Evolutionary conservation across 1,139 yeast genomes (phyloP).

Genomic region (Yamadazyma membranifaciens): DNA sequence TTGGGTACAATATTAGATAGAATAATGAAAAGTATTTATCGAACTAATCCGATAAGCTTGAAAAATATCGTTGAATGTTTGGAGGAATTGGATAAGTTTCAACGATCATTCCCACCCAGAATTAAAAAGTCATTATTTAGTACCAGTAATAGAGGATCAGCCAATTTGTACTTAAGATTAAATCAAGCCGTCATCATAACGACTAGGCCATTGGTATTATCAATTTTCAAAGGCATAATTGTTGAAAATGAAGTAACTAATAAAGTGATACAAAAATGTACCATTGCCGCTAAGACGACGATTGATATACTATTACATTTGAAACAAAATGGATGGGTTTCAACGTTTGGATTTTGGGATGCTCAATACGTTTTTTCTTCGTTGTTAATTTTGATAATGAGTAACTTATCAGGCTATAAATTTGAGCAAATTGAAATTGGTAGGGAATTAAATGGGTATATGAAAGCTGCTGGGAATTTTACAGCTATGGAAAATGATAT

Average conservation of each 20-base stretch:
- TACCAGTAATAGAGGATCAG: constrained; percentile 24
- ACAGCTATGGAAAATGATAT: constrained; percentile 24
- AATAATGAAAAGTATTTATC: constrained; percentile 12
- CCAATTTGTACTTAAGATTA: constrained; percentile 44
- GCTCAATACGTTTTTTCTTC: constrained; percentile 56
- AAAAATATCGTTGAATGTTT: constrained; percentile 12
- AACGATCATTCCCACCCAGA: constrained; percentile 9
- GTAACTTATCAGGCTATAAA: constrained; percentile 26
- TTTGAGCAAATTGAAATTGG: constrained; percentile 31
- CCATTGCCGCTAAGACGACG: constrained; percentile 23
- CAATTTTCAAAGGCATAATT: constrained; percentile 33
- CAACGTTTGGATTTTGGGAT: constrained; percentile 53
- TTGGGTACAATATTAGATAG: constrained; percentile 9
- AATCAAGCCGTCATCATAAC: constrained; percentile 46
- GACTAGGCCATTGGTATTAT: constrained; percentile 42
- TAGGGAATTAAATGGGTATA: constrained; percentile 12
- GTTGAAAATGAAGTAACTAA: constrained; percentile 29
- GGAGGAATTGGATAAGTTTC: constrained; percentile 11
- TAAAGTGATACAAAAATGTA: constrained; percentile 37
- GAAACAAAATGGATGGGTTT: constrained; percentile 32
- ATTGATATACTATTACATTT: constrained; percentile 39
- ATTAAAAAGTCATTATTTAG: constrained; percentile 13
- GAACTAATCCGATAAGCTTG: constrained; percentile 9
- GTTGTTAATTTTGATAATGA: constrained; percentile 76
- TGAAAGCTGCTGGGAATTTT: constrained; percentile 16